Evolutionary conservation across 2,329 filamentous ascomycete genomes (phyloP).

Genomic region (Grosmannia clavigera): DNA sequence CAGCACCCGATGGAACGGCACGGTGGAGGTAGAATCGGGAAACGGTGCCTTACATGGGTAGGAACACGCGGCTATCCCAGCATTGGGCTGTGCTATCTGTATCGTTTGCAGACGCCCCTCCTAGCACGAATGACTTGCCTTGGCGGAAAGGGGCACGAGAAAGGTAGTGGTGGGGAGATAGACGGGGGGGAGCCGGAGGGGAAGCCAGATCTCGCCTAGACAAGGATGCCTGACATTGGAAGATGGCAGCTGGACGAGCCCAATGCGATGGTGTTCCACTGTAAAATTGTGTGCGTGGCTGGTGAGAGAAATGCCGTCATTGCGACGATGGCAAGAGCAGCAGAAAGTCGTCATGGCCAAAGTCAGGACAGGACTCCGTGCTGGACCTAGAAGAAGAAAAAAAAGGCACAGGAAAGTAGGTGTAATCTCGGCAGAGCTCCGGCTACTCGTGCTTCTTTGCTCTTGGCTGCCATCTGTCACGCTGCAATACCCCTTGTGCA

Average conservation of each 20-base stretch:
- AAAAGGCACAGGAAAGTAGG: neutral
- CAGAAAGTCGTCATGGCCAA: neutral
- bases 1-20: slow-evolving; percentile 9
- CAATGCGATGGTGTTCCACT: neutral
- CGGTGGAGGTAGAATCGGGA: slow-evolving; percentile 3
- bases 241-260: neutral
- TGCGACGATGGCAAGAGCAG: neutral
- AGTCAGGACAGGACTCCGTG: neutral
- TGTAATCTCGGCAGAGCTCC: no score
- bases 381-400: no score
- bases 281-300: neutral
- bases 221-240: neutral
- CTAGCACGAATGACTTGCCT: neutral
- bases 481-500: neutral
- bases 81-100: neutral
- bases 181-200: neutral
- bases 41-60: slow-evolving; percentile 10
- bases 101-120: neutral
- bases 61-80: neutral
- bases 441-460: neutral
- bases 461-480: neutral
- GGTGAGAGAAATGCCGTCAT: neutral
- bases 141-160: neutral
- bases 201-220: neutral
- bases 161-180: neutral